phyloP scores from a whole-genome alignment of 371 early-diverging fungal genomes.

The Blastocladiella emersonii region DNA sequence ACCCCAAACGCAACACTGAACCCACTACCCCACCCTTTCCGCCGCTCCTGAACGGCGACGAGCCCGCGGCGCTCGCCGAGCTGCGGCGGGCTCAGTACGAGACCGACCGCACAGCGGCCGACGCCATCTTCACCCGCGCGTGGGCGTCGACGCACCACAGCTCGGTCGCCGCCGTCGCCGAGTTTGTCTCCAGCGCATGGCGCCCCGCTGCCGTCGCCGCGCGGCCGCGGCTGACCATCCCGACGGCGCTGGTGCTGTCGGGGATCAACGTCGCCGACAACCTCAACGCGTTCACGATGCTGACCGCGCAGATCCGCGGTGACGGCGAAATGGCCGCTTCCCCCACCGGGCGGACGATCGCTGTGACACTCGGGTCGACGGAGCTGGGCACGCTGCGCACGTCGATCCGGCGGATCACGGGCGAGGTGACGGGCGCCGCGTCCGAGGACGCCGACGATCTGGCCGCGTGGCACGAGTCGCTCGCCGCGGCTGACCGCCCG shows the following conservation, averaged over 20 bases:
- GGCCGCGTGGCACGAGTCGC: background rate
- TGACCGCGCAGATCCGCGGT: background rate
- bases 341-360: background rate
- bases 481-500: background rate
- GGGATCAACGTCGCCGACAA: background rate
- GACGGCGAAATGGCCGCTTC: background rate
- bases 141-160: background rate
- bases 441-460: background rate
- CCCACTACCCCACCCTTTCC: background rate
- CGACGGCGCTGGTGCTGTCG: background rate
- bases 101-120: too few species aligned
- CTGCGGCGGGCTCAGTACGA: background rate
- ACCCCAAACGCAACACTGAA: too few species aligned
- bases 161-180: background rate
- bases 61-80: background rate
- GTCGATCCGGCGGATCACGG: background rate
- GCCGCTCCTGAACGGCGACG: background rate
- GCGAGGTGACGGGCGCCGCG: background rate
- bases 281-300: background rate
- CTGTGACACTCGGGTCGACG: background rate
- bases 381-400: background rate
- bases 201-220: background rate
- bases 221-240: background rate
- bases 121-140: background rate
- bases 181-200: background rate